Percentiles rank a stretch among this genome's conserved stretches.
These are phyloP conservation scores for Holtermanniella nyarrowii DNA, from an alignment of 768 basidiomycete genomes.

Conservation along the genomic window DNA sequence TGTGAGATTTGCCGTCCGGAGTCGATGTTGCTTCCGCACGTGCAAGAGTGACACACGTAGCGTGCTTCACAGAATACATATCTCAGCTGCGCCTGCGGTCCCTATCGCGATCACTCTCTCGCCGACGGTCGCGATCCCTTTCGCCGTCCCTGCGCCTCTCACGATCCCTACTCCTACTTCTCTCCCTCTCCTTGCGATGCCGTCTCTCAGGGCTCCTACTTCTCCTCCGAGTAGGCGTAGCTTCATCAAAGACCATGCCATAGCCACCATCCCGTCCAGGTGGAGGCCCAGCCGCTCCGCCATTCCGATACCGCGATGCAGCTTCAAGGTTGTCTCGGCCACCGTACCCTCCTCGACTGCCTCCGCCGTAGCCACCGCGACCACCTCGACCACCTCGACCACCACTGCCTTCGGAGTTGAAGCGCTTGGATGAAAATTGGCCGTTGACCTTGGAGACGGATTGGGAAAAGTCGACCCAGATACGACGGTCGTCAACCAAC, in stretches of 20 bases:
- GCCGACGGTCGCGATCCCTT: slow-evolving; percentile 48
- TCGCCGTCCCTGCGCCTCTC: slow-evolving; percentile 45
- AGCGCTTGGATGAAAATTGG: slow-evolving; percentile 55
- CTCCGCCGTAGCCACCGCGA: slow-evolving; percentile 39
- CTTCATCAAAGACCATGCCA: slow-evolving; percentile 6
- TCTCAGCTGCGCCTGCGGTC: not conserved
- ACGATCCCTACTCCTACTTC: slow-evolving; percentile 38
- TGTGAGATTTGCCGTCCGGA: no score
- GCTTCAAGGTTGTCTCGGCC: slow-evolving; percentile 66
- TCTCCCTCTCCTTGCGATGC: slow-evolving; percentile 1
- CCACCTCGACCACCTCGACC: slow-evolving; percentile 31
- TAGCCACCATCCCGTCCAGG: slow-evolving; percentile 3
- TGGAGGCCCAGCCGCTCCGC: slow-evolving; percentile 10
- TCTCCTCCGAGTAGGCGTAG: slow-evolving; percentile 1
- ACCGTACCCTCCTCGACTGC: slow-evolving; percentile 45
- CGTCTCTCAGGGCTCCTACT: slow-evolving; percentile 4
- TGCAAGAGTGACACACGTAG: no score
- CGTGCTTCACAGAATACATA: no score
- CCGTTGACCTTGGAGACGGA: slow-evolving; percentile 82
- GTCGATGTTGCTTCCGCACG: no score
- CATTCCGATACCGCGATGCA: slow-evolving; percentile 57
- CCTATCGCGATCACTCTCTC: slow-evolving; percentile 45
- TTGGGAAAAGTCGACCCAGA: slow-evolving; percentile 99
- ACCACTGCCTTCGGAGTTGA: slow-evolving; percentile 14
- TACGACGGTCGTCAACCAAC: slow-evolving; percentile 88